These are phyloP conservation scores for Talinum fruticosum DNA, from an alignment of 148 eudicot species.

Conservation along the genomic window DNA sequence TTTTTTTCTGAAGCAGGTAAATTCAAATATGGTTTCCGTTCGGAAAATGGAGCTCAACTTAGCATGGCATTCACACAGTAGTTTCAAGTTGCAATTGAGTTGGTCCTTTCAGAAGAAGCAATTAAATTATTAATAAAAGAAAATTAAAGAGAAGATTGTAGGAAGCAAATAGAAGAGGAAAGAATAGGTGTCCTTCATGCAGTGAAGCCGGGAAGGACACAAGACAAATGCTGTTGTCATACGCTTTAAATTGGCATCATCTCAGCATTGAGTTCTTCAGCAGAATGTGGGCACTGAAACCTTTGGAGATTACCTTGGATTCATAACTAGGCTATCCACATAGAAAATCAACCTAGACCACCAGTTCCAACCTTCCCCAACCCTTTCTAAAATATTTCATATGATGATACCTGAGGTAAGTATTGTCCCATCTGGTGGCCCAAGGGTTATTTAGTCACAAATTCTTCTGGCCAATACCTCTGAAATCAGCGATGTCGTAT, in stretches of 20 bases:
- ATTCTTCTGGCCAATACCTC: too few relatives aligned
- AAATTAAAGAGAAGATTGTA: neutral
- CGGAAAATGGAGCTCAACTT: too few relatives aligned
- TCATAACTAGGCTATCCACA: neutral
- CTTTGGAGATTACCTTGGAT: neutral
- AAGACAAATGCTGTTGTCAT: neutral
- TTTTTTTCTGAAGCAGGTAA: neutral
- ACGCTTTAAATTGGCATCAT: neutral
- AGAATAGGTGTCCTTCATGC: conserved; percentile 22
- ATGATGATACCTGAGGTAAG: neutral
- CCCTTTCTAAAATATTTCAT: neutral
- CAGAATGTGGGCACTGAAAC: conserved; percentile 16
- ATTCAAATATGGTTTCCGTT: neutral
- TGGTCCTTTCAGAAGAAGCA: neutral
- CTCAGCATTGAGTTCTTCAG: neutral
- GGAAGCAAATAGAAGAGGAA: neutral
- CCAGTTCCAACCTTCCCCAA: neutral
- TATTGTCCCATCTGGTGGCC: neutral
- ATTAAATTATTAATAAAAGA: neutral
- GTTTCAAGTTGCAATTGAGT: neutral
- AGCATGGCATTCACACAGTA: neutral
- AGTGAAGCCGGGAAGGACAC: neutral
- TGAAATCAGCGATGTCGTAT: neutral
- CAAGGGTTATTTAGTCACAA: neutral
- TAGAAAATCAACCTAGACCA: neutral